Conservation (phyloP, 768 basidiomycete species). For the Asterophora parasitica region DNA sequence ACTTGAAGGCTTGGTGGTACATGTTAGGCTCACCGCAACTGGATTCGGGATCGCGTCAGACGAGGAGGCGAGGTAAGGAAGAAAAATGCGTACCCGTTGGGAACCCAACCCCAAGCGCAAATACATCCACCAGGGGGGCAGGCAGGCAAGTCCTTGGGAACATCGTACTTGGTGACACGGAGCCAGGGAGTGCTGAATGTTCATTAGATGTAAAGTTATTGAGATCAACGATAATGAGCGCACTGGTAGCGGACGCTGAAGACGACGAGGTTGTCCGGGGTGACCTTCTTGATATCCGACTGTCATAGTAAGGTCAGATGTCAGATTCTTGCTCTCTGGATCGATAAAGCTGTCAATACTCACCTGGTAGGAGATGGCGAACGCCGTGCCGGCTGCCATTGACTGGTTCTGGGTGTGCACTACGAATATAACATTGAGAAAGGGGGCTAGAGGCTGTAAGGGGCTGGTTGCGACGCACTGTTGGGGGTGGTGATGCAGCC, state of each 20-base stretch:
- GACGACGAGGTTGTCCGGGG: too few relatives aligned
- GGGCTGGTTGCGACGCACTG: conserved; percentile 22
- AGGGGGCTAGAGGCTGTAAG: not conserved
- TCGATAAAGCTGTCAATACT: not conserved
- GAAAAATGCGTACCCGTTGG: conserved; percentile 37
- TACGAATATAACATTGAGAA: conserved; percentile 23
- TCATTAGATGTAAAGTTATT: not conserved
- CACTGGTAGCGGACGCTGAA: conserved; percentile 46
- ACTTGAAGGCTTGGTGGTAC: too few relatives aligned
- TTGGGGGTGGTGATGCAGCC: conserved; percentile 44
- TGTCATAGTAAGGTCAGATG: too few relatives aligned
- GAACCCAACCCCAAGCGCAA: too few relatives aligned
- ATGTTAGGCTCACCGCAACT: conserved; percentile 52
- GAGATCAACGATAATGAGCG: conserved; percentile 16
- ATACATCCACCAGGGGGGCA: too few relatives aligned
- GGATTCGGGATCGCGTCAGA: too few relatives aligned
- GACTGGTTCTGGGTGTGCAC: conserved; percentile 51
- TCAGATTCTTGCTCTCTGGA: too few relatives aligned
- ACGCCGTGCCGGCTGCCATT: too few relatives aligned
- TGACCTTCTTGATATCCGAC: too few relatives aligned
- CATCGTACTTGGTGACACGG: conserved; percentile 40
- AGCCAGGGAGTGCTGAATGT: conserved; percentile 46
- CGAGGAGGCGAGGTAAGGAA: too few relatives aligned
- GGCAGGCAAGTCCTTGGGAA: conserved; percentile 44
- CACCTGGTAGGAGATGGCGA: too few relatives aligned